A percentile compares a stretch with the other conserved stretches of the same genome.
Evolutionary conservation across 2,329 filamentous ascomycete species (phyloP).

Genomic region (Hypoxylon sp.): DNA sequence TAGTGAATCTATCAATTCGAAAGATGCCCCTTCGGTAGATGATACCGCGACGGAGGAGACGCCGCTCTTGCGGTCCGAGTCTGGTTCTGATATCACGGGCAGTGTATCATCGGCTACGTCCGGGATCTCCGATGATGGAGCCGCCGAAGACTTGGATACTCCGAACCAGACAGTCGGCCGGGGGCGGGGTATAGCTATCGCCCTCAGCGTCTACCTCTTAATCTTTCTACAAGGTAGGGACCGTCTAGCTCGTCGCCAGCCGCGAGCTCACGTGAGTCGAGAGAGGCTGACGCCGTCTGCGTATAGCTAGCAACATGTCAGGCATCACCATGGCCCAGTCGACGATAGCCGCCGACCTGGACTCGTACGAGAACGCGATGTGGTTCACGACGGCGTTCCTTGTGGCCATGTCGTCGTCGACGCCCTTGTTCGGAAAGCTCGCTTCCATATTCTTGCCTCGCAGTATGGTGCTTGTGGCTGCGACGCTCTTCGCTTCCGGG

Average conservation of each 20-base stretch:
- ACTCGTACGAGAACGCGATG: slow-evolving; percentile 79
- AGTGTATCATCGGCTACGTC: slow-evolving; percentile 35
- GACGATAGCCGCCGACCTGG: slow-evolving; percentile 79
- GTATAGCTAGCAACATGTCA: slow-evolving; percentile 77
- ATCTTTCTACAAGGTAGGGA: slow-evolving; percentile 73
- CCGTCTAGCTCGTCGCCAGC: neutral
- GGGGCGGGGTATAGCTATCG: slow-evolving; percentile 62
- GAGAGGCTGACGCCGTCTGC: slow-evolving; percentile 5
- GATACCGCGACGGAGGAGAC: slow-evolving; percentile 49
- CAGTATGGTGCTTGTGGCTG: slow-evolving; percentile 74
- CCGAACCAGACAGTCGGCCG: slow-evolving; percentile 53
- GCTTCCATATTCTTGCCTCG: slow-evolving; percentile 81
- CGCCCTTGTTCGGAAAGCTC: slow-evolving; percentile 80
- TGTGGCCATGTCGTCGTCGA: slow-evolving; percentile 71
- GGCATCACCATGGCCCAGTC: slow-evolving; percentile 87
- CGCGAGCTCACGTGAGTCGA: neutral
- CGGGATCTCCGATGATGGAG: slow-evolving; percentile 38
- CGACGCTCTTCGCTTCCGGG: slow-evolving; percentile 72
- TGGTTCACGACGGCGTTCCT: slow-evolving; percentile 89
- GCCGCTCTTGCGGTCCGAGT: slow-evolving; percentile 50
- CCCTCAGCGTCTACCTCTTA: slow-evolving; percentile 68
- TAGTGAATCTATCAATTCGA: slow-evolving; percentile 25
- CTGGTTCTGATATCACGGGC: slow-evolving; percentile 24
- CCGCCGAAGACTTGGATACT: slow-evolving; percentile 42
- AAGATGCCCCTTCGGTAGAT: slow-evolving; percentile 35